phyloP scores from a whole-genome alignment of 331 rosid genomes.

The Erythrophleum ivorense region DNA sequence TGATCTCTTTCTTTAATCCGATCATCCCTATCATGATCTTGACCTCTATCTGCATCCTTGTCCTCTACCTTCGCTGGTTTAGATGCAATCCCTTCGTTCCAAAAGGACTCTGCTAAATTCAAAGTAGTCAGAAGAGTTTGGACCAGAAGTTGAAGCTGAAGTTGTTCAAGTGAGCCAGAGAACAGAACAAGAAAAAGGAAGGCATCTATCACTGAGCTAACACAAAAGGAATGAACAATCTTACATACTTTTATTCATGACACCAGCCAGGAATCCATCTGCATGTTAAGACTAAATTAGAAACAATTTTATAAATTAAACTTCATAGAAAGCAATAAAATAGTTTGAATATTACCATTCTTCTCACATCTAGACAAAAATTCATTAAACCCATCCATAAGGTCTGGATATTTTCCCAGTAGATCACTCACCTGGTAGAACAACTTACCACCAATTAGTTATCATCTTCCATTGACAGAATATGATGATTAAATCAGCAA shows the following conservation, averaged over 20 bases:
- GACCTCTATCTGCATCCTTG: slow-evolving; percentile 67
- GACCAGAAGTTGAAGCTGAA: slow-evolving; percentile 39
- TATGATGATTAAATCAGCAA: slow-evolving; percentile 32
- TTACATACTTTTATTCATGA: slow-evolving; percentile 94
- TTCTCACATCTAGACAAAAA: slow-evolving; percentile 91
- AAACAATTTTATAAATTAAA: slow-evolving; percentile 37
- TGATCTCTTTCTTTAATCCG: slow-evolving; percentile 77
- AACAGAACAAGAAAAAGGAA: slow-evolving; percentile 39
- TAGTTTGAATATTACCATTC: slow-evolving; percentile 69
- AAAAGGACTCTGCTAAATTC: slow-evolving; percentile 75
- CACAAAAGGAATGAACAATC: slow-evolving; percentile 42
- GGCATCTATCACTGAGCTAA: slow-evolving; percentile 40
- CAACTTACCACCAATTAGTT: slow-evolving; percentile 38
- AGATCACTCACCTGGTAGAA: slow-evolving; percentile 79
- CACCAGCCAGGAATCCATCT: slow-evolving; percentile 99
- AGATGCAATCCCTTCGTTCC: slow-evolving; percentile 80
- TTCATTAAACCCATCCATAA: slow-evolving; percentile 87
- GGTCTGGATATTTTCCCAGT: slow-evolving; percentile 90
- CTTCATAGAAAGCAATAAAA: slow-evolving; percentile 40
- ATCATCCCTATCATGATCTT: slow-evolving; percentile 84
- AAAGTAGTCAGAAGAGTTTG: slow-evolving; percentile 32
- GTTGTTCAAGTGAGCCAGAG: slow-evolving; percentile 30
- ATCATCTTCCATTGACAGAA: slow-evolving; percentile 35
- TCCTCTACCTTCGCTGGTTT: slow-evolving; percentile 74
- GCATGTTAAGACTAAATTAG: slow-evolving; percentile 66